Base-by-base conservation (phyloP, 495 filamentous ascomycete genomes). In the Trichoderma gamsii region DNA sequence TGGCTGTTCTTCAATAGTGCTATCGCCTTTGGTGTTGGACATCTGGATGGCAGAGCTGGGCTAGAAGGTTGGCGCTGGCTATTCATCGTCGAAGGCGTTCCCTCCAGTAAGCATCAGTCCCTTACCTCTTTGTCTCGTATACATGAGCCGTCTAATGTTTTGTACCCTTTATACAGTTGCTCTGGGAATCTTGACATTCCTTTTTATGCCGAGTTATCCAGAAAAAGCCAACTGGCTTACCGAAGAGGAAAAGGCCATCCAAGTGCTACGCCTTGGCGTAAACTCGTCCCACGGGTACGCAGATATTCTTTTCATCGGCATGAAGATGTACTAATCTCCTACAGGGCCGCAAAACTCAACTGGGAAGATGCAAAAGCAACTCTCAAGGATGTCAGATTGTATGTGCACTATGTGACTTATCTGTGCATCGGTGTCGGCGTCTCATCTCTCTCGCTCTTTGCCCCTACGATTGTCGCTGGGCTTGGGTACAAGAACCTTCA, bases 401-500 rank as follows among this genome's bases (percentile, higher is more conserved):
- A 72, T 67, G 68, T 82, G 1, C 78, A 80, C 72, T 79, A 79
- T 75, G 35, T 79, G 15, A 77, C 80, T 73, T 75, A 78, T 77
- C 78, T 85, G 73, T 74, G 75, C 70, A 75, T 73, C 44, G 72
- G 72, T 52, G 73, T 77, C 71, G 76, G 18, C 63, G 75, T 79
- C 63, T 76, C 77, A 13, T 84, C 86, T 2, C 76, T 89, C 16
- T 90, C 88, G 2, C 80, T 96, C 4, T 95, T 96, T 75, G 82
- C 92, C 0, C 92, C 92, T 2, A 88, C 87, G 4, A 94, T 95
- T 71, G 89, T 94, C 67, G 78, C 73, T 23, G 83, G 89, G 67
- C 76, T 90, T n/a, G 92, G 92, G 8, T 93, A 89, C 9, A 88
- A 85, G 4, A 81, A 78, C 8, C 73, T 88, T 4, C 73, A 76